Evolutionary conservation across 1,139 yeast genomes (phyloP).

Genomic region (Komagataea norvegica): DNA sequence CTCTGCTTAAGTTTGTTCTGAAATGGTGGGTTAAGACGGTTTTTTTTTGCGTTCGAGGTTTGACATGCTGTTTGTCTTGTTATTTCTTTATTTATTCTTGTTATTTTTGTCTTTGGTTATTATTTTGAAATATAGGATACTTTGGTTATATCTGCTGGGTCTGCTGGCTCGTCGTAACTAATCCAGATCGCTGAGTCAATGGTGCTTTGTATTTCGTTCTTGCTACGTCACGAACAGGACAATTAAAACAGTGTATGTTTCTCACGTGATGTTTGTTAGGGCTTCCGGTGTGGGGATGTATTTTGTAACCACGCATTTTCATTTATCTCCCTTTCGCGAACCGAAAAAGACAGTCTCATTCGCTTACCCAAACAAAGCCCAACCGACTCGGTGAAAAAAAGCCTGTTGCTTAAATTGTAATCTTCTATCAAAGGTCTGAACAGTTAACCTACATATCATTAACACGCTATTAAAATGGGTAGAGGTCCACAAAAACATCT

Average conservation of each 20-base stretch:
- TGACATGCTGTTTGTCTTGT: too few species aligned
- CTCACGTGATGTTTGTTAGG: constrained; percentile 5
- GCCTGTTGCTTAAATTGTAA: constrained; percentile 6
- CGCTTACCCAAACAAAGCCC: background rate
- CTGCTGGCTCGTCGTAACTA: too few species aligned
- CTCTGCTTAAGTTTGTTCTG: too few species aligned
- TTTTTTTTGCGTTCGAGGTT: background rate
- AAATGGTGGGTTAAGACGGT: too few species aligned
- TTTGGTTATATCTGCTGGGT: too few species aligned
- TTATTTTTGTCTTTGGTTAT: too few species aligned
- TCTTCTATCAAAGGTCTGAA: constrained; percentile 3
- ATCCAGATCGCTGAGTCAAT: background rate
- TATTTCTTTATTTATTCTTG: too few species aligned
- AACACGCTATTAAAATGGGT: constrained; percentile 54
- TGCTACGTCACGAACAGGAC: too few species aligned
- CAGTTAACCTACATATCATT: constrained; percentile 4
- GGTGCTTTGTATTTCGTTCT: background rate
- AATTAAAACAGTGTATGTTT: too few species aligned
- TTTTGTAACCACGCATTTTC: too few species aligned
- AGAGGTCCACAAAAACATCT: constrained; percentile 99
- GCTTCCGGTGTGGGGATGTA: constrained; percentile 5
- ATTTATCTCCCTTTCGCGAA: too few species aligned
- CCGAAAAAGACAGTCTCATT: constrained; percentile 3
- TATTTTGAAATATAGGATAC: too few species aligned
- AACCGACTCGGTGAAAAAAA: constrained; percentile 7